Evolutionary conservation across 345 rosid genomes (phyloP), one percentile per base, ranked within the genome.

Genomic region (Lumnitzera racemosa): DNA sequence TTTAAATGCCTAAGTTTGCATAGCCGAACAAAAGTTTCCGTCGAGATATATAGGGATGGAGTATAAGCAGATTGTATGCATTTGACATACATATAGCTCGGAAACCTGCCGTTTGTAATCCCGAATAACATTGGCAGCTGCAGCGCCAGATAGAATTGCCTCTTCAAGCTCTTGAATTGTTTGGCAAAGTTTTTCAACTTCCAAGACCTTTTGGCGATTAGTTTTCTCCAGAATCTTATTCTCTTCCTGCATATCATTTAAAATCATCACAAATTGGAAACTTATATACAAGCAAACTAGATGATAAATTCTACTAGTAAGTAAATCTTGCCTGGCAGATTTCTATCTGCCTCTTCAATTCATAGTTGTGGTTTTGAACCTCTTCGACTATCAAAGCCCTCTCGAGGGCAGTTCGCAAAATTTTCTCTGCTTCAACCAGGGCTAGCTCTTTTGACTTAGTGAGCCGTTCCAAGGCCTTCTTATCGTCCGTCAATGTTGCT

Each of bases 341-440:
- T 83, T 90, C 99, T 66, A 88, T 84, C 85, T 90, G 88, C 73
- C 91, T 51, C 74, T 72, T 81, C 67, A 94, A 76, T 64, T 90
- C 97, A 48, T 74, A 88, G 83, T 94, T 94, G 15, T 84, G 95
- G 74, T 90, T 94, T 57, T 94, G 99, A 55, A 90, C 92, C 63
- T 94, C 96, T 72, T 90, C 97, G 57, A 94, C 99, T 12, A 90
- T 84, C 51, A 94, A 69, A 66, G 86, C 97, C 67, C 99, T 84
- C 64, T 94, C 99, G n/a, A 94, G 75, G 14, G 99, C 95, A 61
- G 95, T 90, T 66, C 61, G 66, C 70, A 94, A 62, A 55, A 94
- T 94, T 62, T 72, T 74, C 80, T 90, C 99, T 43, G 99, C 97
- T 78, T 94, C 99, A 15, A 94, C 78, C 67, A 94, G 74, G 29